phyloP scores from a whole-genome alignment of 78 protist genomes.

The Tieghemostelium lacteum region DNA sequence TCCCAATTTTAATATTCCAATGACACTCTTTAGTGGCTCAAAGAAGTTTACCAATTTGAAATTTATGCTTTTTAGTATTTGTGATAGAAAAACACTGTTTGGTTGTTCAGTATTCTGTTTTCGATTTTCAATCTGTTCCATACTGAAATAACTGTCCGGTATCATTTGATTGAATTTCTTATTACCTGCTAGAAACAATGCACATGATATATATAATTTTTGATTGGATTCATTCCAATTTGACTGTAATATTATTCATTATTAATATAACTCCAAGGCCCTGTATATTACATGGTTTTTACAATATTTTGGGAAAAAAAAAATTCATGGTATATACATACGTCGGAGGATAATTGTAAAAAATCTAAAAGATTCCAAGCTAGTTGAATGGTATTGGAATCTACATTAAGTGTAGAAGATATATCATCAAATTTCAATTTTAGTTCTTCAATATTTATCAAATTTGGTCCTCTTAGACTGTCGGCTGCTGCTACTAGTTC shows the following conservation, averaged over 20 bases:
- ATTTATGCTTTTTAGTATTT: slow-evolving; percentile 15
- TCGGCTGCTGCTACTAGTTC: slow-evolving; percentile 74
- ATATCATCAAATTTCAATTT: slow-evolving; percentile 7
- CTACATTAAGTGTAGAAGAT: slow-evolving; percentile 31
- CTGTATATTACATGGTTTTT: too few species aligned
- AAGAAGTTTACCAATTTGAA: slow-evolving; percentile 20
- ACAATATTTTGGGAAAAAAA: too few species aligned
- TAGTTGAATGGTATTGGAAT: background rate
- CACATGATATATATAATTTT: slow-evolving; percentile 18
- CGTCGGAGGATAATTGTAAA: slow-evolving; percentile 48
- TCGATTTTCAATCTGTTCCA: background rate
- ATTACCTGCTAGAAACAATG: slow-evolving; percentile 58
- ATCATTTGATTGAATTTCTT: slow-evolving; percentile 19
- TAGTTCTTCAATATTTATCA: background rate
- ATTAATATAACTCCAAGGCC: too few species aligned
- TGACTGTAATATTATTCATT: too few species aligned
- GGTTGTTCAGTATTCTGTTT: background rate
- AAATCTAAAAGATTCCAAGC: slow-evolving; percentile 30
- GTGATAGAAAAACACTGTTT: slow-evolving; percentile 28
- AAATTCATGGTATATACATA: background rate
- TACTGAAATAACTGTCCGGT: background rate
- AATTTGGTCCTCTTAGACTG: background rate
- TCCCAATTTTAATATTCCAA: background rate
- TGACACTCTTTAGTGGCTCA: slow-evolving; percentile 8
- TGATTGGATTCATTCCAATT: slow-evolving; percentile 15